Evolutionary conservation across 257 asterid species (phyloP).

Genomic region (Solanum okadae): DNA sequence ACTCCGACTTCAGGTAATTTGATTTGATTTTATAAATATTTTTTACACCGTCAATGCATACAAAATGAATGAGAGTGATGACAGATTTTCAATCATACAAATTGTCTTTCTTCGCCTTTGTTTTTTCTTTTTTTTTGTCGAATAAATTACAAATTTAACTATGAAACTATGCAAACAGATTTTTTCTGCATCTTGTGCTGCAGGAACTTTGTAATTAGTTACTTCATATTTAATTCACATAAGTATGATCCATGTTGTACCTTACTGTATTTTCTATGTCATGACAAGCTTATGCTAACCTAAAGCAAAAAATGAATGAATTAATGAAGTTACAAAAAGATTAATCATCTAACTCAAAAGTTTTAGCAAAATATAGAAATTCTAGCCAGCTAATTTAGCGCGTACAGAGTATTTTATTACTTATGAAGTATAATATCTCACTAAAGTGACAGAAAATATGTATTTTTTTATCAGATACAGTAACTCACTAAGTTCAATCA

Average conservation of each 20-base stretch:
- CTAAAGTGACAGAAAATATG: not conserved
- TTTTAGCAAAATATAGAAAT: not conserved
- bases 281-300: not conserved
- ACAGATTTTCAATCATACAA: not conserved
- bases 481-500: not conserved
- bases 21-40: not conserved
- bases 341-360: not conserved
- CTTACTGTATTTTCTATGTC: not conserved
- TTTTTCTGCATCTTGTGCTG: not conserved
- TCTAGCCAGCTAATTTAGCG: not conserved
- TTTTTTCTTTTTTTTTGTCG: not conserved
- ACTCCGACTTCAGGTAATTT: constrained; percentile 75
- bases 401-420: not conserved
- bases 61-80: not conserved
- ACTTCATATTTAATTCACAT: not conserved
- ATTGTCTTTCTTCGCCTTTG: not conserved
- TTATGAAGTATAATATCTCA: not conserved
- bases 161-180: not conserved
- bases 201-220: not conserved
- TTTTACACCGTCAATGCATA: not conserved
- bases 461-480: not conserved
- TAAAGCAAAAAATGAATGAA: not conserved
- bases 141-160: not conserved
- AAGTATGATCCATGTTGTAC: not conserved
- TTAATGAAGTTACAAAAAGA: not conserved